Evolutionary conservation across 1,284 basidiomycete species (phyloP), one percentile per base, ranked within the genome.

Genomic region (Cutaneotrichosporon sp.): DNA sequence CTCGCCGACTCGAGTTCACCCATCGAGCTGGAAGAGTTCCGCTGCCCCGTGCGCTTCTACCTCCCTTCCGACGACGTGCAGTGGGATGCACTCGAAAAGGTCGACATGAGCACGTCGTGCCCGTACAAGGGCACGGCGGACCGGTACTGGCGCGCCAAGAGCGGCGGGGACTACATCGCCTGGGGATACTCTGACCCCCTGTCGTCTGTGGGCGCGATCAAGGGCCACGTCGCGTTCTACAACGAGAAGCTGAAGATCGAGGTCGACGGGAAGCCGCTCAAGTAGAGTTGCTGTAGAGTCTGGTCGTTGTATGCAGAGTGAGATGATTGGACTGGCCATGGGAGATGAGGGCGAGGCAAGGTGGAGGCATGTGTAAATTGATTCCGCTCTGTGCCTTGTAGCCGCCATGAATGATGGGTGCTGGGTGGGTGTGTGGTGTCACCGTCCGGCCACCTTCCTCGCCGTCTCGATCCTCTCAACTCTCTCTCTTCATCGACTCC

Each of bases 91-190:
- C 58, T 63, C 18, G 45, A 49, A 29, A 50, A 25, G 20, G 45
- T 53, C 9, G 38, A 42, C 29, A 43, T 33, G 10, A 18, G 8
- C 4, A 63, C 62, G 5, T 14, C 36, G 25, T 63, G 62, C 22
- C 62, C 62, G 8, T 63, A 63, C 58, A 63, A 63, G 51, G 62
- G 62, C 34, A 22, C 25, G 11, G 47, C 47, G 8, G 54, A 59
- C 45, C 10, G 33, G 20, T 63, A 63, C 55, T 63, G 62, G 62
- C 49, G 54, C 20, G 27, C 43, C 20, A 50, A 31, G n/a, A 24
- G 52, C 14, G 25, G 36, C 20, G 20, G 20, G 6, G 49, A 56
- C 24, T 29, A 18, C 38, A 52, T 63, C 16, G 62, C 62, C 4
- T 63, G 62, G 62, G 34, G 33, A 13, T 63, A 60, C 20, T 22